Conservation (phyloP, 768 basidiomycete genomes). For the Saitozyma podzolica region DNA sequence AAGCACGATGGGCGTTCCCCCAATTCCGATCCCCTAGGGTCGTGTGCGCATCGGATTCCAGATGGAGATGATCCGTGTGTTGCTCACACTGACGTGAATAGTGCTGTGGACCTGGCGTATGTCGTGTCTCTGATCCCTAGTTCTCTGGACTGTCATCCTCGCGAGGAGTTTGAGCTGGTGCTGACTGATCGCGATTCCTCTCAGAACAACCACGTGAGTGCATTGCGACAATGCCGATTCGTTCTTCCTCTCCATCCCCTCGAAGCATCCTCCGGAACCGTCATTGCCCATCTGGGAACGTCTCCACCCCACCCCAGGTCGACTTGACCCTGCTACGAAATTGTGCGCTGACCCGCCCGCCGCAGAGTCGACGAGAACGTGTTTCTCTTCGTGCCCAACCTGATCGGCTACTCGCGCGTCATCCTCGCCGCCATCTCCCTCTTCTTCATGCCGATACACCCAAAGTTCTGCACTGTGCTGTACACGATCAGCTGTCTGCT, state of each 20-base stretch:
- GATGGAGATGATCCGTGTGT: not conserved
- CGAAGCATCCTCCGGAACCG: not conserved
- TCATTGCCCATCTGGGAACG: not conserved
- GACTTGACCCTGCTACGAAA: not conserved
- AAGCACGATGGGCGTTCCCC: too few species aligned
- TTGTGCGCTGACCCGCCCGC: conserved; percentile 1
- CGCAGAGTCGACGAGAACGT: conserved; percentile 72
- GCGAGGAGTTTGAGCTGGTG: not conserved
- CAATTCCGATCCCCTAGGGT: too few species aligned
- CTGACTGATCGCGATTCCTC: conserved; percentile 1
- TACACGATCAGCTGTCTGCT: conserved; percentile 89
- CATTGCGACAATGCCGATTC: too few species aligned
- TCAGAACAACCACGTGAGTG: conserved; percentile 38
- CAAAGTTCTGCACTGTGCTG: conserved; percentile 82
- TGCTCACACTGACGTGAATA: conserved; percentile 10
- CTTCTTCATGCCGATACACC: conserved; percentile 92
- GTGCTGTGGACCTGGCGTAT: conserved; percentile 50
- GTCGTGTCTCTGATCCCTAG: conserved; percentile 1
- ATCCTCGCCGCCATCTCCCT: conserved; percentile 85
- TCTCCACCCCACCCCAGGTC: not conserved
- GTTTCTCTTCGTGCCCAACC: conserved; percentile 93
- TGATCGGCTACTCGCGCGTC: conserved; percentile 88
- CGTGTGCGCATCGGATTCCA: too few species aligned
- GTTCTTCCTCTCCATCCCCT: too few species aligned
- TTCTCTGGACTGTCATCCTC: not conserved